Evolutionary conservation across 768 basidiomycete genomes (phyloP), one percentile per base, ranked within the genome.

Genomic region (Baorangia bicolor): DNA sequence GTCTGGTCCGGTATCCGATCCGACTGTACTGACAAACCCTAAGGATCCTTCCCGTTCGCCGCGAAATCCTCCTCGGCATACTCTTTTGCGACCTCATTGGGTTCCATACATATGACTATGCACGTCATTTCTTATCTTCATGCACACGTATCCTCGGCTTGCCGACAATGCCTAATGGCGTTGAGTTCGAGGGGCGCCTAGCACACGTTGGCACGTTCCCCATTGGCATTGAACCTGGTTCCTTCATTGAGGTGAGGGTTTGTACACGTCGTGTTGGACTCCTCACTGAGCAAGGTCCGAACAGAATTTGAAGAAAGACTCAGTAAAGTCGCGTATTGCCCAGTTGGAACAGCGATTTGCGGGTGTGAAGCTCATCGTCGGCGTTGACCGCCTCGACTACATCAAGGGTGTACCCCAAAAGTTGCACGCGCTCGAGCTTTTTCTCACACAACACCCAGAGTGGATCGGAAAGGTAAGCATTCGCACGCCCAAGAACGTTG

Each of bases 401-500:
- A 98, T 99, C 86, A 99, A 99, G 80, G 97, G 97, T 66, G 94
- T 99, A 33, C 97, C 97, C 2, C 97, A 99, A 72, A 99, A 99
- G 74, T 75, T 99, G 45, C 94, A 98, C 69, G 95, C 92, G 0
- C 83, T 99, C 55, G 97, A 99, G 69, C 83, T 96, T 40, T 99
- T 99, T 83, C 81, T 99, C 31, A 85, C 89, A 20, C 95, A 98
- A 62, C 96, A 99, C 70, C 97, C 97, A 5, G 97, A 99, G 74
- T 98, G 95, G 95, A 93, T 98, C 64, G 97, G 97, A 64, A 99
- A 96, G 81, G 90, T 86, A 46, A 34, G 76, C 61, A 31, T 31
- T 34, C n/a, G 40, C 28, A 23, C 20, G 2, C 31, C 8, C 16
- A 33, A 35, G 11, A 35, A 41, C 25, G 11, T 10, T 18, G 31